Evolutionary conservation across 129 eudicot genomes (phyloP).

Genomic region (Chrysanthemum lavandulifolium): DNA sequence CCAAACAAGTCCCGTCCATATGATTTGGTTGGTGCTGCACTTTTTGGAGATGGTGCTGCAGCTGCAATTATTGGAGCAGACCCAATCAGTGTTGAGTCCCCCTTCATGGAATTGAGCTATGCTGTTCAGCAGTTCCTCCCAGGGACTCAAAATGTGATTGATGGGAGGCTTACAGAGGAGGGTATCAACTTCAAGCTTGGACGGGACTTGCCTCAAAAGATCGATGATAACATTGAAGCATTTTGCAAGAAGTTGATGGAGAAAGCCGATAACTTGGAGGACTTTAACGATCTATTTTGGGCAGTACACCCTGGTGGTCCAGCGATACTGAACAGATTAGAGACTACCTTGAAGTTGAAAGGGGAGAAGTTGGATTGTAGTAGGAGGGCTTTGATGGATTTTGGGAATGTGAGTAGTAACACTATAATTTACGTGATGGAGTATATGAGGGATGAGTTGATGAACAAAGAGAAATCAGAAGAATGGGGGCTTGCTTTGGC

Average conservation of each 20-base stretch:
- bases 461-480: constrained; percentile 47
- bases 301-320: constrained; percentile 98
- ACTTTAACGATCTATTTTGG: constrained; percentile 82
- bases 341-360: constrained; percentile 44
- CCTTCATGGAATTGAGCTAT: constrained; percentile 69
- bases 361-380: constrained; percentile 70
- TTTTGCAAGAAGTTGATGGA: constrained; percentile 78
- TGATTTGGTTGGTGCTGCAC: constrained; percentile 91
- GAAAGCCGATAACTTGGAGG: constrained; percentile 37
- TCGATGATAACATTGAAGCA: constrained; percentile 85
- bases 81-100: constrained; percentile 53
- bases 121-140: constrained; percentile 86
- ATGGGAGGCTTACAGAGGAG: constrained; percentile 75
- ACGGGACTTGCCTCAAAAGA: constrained; percentile 73
- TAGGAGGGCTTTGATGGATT: constrained; percentile 85
- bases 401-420: constrained; percentile 93
- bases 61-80: constrained; percentile 73
- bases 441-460: constrained; percentile 80
- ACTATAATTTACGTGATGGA: constrained; percentile 90
- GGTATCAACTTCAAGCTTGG: constrained; percentile 87
- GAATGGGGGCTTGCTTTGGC: constrained; percentile 95
- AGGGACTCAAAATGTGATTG: constrained; percentile 67
- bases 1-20: constrained; percentile 79
- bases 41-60: constrained; percentile 27
- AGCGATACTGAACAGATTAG: constrained; percentile 77